phyloP scores from a whole-genome alignment of 768 basidiomycete genomes.

The Suillus hirtellus region DNA sequence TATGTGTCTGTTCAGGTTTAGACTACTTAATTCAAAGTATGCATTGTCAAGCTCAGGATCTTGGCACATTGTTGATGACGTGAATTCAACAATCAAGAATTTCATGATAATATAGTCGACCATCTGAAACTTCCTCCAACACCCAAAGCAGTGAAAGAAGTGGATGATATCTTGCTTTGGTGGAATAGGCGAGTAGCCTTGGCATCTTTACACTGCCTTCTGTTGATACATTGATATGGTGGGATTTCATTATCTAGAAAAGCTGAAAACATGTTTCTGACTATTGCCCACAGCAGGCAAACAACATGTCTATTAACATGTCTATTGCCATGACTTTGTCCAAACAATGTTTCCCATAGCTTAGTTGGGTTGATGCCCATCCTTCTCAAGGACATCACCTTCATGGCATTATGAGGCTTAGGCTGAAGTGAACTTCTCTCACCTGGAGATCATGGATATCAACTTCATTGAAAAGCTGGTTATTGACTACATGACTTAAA shows the following conservation, averaged over 20 bases:
- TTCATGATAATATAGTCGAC: neutral
- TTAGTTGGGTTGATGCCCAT: neutral
- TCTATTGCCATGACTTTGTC: neutral
- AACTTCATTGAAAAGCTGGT: constrained; percentile 67
- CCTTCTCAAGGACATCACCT: too few species aligned
- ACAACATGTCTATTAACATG: too few species aligned
- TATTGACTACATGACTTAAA: constrained; percentile 37
- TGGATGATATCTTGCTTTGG: neutral
- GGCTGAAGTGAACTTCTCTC: constrained; percentile 48
- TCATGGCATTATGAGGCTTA: too few species aligned
- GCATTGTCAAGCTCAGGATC: neutral
- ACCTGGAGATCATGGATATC: too few species aligned
- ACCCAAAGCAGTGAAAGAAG: neutral
- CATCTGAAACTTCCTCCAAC: neutral
- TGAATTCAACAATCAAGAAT: neutral
- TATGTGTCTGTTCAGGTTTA: neutral
- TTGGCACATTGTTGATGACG: neutral
- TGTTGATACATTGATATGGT: neutral
- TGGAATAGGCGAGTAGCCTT: constrained; percentile 9
- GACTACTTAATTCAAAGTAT: neutral
- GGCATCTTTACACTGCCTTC: neutral
- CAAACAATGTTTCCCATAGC: neutral
- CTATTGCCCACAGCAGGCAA: neutral
- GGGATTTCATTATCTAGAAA: neutral
- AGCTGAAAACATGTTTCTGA: neutral